Percentiles rank a stretch among this genome's conserved stretches.
phyloP scores from a whole-genome alignment of 768 basidiomycete species.

The Clavulina sp. region DNA sequence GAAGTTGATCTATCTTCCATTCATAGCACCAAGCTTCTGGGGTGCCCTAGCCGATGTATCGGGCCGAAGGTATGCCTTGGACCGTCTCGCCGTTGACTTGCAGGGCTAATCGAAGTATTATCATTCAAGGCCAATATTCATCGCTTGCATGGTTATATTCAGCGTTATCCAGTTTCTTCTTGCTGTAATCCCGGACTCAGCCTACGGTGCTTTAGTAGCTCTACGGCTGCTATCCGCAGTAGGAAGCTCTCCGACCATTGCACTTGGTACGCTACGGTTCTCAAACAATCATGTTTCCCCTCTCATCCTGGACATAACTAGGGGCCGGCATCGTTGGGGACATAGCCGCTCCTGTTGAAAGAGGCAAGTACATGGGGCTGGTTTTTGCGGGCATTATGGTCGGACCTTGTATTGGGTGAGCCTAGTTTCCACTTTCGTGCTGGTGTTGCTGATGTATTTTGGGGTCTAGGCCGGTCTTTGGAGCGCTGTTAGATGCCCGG shows the following conservation, averaged over 20 bases:
- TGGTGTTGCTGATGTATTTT: no score
- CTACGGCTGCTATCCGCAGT: constrained; percentile 63
- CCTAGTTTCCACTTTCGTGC: neutral
- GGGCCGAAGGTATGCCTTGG: constrained; percentile 35
- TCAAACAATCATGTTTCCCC: no score
- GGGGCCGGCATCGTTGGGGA: constrained; percentile 73
- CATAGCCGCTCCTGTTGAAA: constrained; percentile 51
- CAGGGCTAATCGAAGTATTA: no score
- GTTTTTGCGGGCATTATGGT: constrained; percentile 45
- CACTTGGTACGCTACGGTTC: no score
- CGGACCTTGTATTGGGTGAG: constrained; percentile 25
- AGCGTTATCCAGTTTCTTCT: constrained; percentile 46
- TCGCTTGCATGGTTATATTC: constrained; percentile 37
- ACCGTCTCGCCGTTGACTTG: no score
- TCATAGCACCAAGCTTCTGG: constrained; percentile 34
- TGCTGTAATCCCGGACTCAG: constrained; percentile 36
- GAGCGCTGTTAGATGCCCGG: neutral
- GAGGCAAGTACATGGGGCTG: constrained; percentile 57
- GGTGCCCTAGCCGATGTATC: constrained; percentile 49
- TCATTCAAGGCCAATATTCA: no score
- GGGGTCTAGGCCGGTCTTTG: neutral
- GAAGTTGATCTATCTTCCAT: no score
- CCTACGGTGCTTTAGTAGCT: constrained; percentile 63
- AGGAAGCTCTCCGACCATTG: constrained; percentile 64
- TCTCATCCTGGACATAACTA: no score